A percentile compares a stretch with the other conserved stretches of the same genome.
These are phyloP conservation scores for Cudoniella acicularis DNA, from an alignment of 495 filamentous ascomycete genomes.

Conservation along the genomic window DNA sequence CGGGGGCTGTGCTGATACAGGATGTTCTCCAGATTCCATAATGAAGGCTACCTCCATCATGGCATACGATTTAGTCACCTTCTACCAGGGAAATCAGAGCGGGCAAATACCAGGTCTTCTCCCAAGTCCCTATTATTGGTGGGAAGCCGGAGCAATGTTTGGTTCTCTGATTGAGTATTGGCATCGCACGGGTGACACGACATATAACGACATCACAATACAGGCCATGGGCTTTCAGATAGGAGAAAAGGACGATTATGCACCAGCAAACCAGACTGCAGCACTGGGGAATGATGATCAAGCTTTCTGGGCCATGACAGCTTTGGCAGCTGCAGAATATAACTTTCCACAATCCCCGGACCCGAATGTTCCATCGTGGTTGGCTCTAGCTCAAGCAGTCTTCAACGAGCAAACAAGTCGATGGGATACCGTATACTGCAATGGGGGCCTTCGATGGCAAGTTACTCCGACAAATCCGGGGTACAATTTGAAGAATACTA, in stretches of 20 bases:
- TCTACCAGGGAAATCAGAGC: slow-evolving; percentile 55
- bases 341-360: slow-evolving; percentile 53
- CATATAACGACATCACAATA: slow-evolving; percentile 60
- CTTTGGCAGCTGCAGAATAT: slow-evolving; percentile 61
- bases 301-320: slow-evolving; percentile 61
- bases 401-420: slow-evolving; percentile 66
- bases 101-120: slow-evolving; percentile 7
- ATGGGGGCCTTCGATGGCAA: slow-evolving; percentile 74
- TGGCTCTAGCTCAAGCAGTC: slow-evolving; percentile 71
- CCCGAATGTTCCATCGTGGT: slow-evolving; percentile 56
- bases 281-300: slow-evolving; percentile 62
- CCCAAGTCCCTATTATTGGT: slow-evolving; percentile 53
- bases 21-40: slow-evolving; percentile 52
- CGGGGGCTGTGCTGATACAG: not conserved
- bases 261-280: slow-evolving; percentile 52
- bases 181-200: slow-evolving; percentile 63
- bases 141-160: slow-evolving; percentile 71
- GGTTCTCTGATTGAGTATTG: slow-evolving; percentile 72
- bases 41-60: slow-evolving; percentile 55
- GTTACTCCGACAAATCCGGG: slow-evolving; percentile 67
- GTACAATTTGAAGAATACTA: slow-evolving; percentile 66
- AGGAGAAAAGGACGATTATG: slow-evolving; percentile 61
- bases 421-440: slow-evolving; percentile 64
- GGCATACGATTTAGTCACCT: slow-evolving; percentile 57
- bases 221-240: slow-evolving; percentile 63